Base-by-base conservation (phyloP, 257 asterid genomes). In the Coffea canephora region DNA sequence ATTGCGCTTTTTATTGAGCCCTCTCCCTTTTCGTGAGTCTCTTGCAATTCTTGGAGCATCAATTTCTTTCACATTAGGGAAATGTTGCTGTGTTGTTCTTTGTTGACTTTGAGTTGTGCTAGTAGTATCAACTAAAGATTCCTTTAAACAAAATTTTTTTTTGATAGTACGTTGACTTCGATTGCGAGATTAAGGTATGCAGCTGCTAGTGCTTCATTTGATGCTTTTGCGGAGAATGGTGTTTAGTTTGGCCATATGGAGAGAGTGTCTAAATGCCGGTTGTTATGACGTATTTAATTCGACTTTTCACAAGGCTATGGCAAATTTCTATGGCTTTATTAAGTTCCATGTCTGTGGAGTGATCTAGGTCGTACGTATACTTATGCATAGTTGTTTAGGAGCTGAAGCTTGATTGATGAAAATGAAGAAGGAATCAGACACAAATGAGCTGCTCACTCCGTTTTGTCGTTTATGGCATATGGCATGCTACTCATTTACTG, bases 1-100 rank as follows among this genome's bases (percentile, higher is more conserved):
- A 96, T 96, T 85, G 99, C 94, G 82, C 94, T 96, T 45, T 96
- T 94, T 83, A 97, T 96, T 77, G 99, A 96, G 90, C 99, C 99
- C 18, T 96, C 99, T 80, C 99, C 99, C 76, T 96, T 96, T 78
- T 85, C 98, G 99, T 96, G 87, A 94, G 99, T 87, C 27, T 70
- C 11, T 59, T 69, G 54, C 39, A 27, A 25, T 81, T 76, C 48
- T 78, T 36, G 9, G 71, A 18, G 50, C 34, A 5, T 72, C 0
- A 52, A 48, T 65, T 73, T 41, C 62, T 75, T 25, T 39, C 31
- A 43, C 14, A 54, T 52, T 46, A 66, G 14, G 48, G 49, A 39
- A 72, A 59, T 77, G 66, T 64, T 62, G 52, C 66, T 67, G 55
- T 36, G 50, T 71, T 36, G 27, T 71, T 78, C 48, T 71, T 43